Base-by-base conservation (phyloP, 805 yeast species). In the Hanseniaspora valbyensis region DNA sequence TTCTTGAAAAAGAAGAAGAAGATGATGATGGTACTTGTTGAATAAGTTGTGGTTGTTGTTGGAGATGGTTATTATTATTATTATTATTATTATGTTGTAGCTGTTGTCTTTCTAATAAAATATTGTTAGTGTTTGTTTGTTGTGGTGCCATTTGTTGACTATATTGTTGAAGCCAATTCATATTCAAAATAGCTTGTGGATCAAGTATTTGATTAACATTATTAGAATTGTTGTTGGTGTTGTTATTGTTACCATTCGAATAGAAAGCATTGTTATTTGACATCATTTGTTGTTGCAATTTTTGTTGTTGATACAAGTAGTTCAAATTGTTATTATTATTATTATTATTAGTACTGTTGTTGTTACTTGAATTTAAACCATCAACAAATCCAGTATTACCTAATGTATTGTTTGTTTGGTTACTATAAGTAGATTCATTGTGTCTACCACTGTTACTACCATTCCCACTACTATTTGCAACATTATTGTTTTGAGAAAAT, bases 81-180 rank as follows among this genome's bases (percentile, higher is more conserved):
- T 37, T 8, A 42, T 26, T 14, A 46, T 39, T 12, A 40, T 39
- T 4, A 18, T 33, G n/a, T 33, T 32, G 37, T 52, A 50, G 4
- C 30, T 42, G 13, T 19, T 21, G 5, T 24, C 19, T 22, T 43
- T 45, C n/a, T n/a, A n/a, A n/a, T n/a, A n/a, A n/a, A n/a, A n/a
- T n/a, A n/a, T n/a, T n/a, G n/a, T n/a, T n/a, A n/a, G n/a, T n/a
- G n/a, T n/a, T n/a, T n/a, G n/a, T n/a, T n/a, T n/a, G n/a, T n/a
- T n/a, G n/a, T n/a, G n/a, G n/a, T n/a, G n/a, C n/a, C 30, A 32
- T 19, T n/a, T 49, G 52, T 9, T 32, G 52, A 26, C 44, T 53
- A 26, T 56, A 56, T 19, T 60, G 62, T 25, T 57, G 64, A 22
- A 39, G 13, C 42, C 42, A 39, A 8, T 8, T 16, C 32, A 39